A percentile compares a stretch with the other conserved stretches of the same genome.
These are phyloP conservation scores for Mucor racemosus DNA, from an alignment of 371 early-diverging fungal species.

Conservation along the genomic window DNA sequence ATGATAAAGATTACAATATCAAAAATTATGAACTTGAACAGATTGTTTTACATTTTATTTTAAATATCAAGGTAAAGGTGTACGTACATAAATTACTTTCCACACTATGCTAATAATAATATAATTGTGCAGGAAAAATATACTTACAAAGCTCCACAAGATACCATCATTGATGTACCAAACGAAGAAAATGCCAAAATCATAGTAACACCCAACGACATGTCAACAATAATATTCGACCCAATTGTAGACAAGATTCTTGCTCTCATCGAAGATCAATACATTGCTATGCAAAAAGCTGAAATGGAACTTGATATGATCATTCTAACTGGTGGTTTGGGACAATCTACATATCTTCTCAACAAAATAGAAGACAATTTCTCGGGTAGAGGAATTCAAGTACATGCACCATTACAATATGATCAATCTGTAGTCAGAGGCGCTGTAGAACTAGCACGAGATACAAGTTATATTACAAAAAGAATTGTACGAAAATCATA, in stretches of 20 bases:
- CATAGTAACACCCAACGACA: slow-evolving; percentile 8
- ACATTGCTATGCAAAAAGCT: background rate
- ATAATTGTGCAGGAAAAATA: background rate
- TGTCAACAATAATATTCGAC: slow-evolving; percentile 17
- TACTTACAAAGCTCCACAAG: background rate
- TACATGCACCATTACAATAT: slow-evolving; percentile 6
- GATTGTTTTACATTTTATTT: slow-evolving; percentile 37
- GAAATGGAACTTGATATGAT: slow-evolving; percentile 15
- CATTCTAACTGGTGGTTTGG: slow-evolving; percentile 21
- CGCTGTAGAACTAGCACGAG: slow-evolving; percentile 15
- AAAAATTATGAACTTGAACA: slow-evolving; percentile 34
- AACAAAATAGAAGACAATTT: slow-evolving; percentile 3
- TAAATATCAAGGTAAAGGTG: slow-evolving; percentile 42
- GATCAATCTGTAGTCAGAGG: slow-evolving; percentile 22
- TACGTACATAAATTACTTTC: background rate
- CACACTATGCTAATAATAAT: background rate
- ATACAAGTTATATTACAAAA: slow-evolving; percentile 18
- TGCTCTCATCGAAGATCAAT: slow-evolving; percentile 3
- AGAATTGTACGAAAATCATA: slow-evolving; percentile 17
- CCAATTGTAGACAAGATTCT: slow-evolving; percentile 15
- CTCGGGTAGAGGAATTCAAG: background rate
- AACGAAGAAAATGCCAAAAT: background rate
- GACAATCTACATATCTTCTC: slow-evolving; percentile 20
- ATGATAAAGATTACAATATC: slow-evolving; percentile 26
- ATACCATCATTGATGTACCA: background rate